Evolutionary conservation across 2,329 filamentous ascomycete genomes (phyloP).

Genomic region (Verticillium tricorpus): DNA sequence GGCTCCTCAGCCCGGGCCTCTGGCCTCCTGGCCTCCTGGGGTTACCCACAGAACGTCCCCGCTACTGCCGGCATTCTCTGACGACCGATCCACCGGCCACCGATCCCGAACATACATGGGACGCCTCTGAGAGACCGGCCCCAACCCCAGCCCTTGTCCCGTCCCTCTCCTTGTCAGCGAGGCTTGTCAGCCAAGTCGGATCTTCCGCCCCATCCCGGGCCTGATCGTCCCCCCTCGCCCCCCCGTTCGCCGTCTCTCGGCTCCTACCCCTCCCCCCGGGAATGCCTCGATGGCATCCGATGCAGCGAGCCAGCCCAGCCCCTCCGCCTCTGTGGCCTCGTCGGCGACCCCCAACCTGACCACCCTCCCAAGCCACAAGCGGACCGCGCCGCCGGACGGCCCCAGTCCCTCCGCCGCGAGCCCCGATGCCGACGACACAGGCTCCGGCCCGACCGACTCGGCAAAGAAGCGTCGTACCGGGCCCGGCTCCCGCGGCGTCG

Average conservation of each 20-base stretch:
- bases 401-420: constrained; percentile 7
- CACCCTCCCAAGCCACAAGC: constrained; percentile 7
- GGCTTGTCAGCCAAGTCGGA: neutral
- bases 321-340: constrained; percentile 10
- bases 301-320: constrained; percentile 12
- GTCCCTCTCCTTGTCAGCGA: neutral
- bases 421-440: constrained; percentile 1
- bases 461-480: constrained; percentile 42
- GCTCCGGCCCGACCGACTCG: constrained; percentile 7
- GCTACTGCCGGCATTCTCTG: neutral
- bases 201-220: neutral
- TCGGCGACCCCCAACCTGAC: constrained; percentile 6
- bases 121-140: neutral
- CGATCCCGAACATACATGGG: neutral
- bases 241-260: neutral
- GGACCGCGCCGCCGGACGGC: constrained; percentile 5
- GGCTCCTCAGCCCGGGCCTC: neutral
- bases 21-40: neutral
- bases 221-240: neutral
- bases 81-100: neutral
- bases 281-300: constrained; percentile 7
- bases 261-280: neutral
- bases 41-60: neutral
- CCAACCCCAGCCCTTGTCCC: neutral
- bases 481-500: constrained; percentile 44